These are phyloP conservation scores for Kurtzmaniella fragi DNA, from an alignment of 805 yeast genomes.

Conservation along the genomic window DNA sequence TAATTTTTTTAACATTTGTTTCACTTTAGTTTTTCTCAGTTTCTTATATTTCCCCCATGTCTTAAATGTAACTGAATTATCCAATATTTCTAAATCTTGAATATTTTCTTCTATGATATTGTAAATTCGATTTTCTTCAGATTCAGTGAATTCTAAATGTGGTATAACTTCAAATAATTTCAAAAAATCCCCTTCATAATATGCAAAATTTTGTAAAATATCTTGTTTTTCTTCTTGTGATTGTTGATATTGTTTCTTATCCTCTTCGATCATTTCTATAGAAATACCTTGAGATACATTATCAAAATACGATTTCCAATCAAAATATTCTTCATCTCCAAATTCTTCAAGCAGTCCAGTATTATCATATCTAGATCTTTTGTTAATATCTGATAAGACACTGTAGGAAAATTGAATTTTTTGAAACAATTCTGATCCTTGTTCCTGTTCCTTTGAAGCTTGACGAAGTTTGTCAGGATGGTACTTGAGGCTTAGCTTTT, in stretches of 20 bases:
- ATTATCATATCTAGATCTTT: slow-evolving; percentile 57
- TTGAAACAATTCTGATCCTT: slow-evolving; percentile 44
- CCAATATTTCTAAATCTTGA: slow-evolving; percentile 28
- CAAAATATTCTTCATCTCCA: slow-evolving; percentile 34
- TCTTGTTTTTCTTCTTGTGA: slow-evolving; percentile 59
- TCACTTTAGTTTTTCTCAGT: slow-evolving; percentile 43
- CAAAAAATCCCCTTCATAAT: slow-evolving; percentile 63
- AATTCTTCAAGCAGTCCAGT: slow-evolving; percentile 51
- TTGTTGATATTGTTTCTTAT: slow-evolving; percentile 57
- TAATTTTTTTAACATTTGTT: slow-evolving; percentile 43
- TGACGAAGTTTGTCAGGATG: slow-evolving; percentile 68
- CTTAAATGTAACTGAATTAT: slow-evolving; percentile 25
- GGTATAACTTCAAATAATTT: slow-evolving; percentile 70
- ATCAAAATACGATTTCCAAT: slow-evolving; percentile 57
- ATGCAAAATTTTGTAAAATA: slow-evolving; percentile 52
- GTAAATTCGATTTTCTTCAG: slow-evolving; percentile 60
- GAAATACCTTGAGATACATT: slow-evolving; percentile 47
- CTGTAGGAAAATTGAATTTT: slow-evolving; percentile 71
- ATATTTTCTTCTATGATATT: slow-evolving; percentile 42
- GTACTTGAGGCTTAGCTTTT: slow-evolving; percentile 53
- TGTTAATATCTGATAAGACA: slow-evolving; percentile 54
- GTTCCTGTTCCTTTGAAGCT: slow-evolving; percentile 10
- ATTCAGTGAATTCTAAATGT: slow-evolving; percentile 59
- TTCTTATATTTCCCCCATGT: slow-evolving; percentile 50
- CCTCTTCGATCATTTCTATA: slow-evolving; percentile 65